Conservation (phyloP, 345 rosid genomes). For the Balakata baccata region DNA sequence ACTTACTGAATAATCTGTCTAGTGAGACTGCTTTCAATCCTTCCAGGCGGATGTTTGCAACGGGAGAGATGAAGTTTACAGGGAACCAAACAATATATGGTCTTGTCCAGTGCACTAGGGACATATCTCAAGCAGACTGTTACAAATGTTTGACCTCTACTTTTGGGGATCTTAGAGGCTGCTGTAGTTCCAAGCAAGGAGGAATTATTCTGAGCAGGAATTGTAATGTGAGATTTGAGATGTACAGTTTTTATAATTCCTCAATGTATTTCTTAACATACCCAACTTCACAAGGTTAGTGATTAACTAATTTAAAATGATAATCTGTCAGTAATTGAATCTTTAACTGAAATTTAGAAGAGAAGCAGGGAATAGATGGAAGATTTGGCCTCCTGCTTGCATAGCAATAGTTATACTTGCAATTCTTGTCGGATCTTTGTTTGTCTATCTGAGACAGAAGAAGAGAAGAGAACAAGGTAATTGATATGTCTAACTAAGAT, state of each 20-base stretch:
- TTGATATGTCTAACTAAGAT: neutral
- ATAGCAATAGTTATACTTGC: constrained; percentile 7
- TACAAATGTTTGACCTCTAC: constrained; percentile 19
- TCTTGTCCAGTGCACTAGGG: constrained; percentile 40
- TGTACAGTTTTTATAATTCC: constrained; percentile 27
- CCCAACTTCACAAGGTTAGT: constrained; percentile 22
- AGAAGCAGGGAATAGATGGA: constrained; percentile 31
- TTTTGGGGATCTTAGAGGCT: constrained; percentile 21
- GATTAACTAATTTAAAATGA: too few species aligned
- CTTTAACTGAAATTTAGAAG: neutral
- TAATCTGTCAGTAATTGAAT: neutral
- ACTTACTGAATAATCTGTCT: constrained; percentile 24
- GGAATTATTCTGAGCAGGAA: constrained; percentile 32
- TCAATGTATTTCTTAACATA: constrained; percentile 16
- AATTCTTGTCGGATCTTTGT: constrained; percentile 20
- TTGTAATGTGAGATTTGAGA: constrained; percentile 38
- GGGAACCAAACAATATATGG: constrained; percentile 21
- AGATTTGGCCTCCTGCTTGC: constrained; percentile 6
- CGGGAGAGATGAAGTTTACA: constrained; percentile 22
- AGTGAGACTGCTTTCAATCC: constrained; percentile 12
- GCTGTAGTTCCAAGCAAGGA: constrained; percentile 24
- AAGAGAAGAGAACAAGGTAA: constrained; percentile 7
- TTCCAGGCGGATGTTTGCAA: constrained; percentile 25
- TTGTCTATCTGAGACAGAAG: constrained; percentile 6
- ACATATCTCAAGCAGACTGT: constrained; percentile 21